Base-by-base conservation (phyloP, 352 stramenopile genomes). In the Phytophthora citrophthora region DNA sequence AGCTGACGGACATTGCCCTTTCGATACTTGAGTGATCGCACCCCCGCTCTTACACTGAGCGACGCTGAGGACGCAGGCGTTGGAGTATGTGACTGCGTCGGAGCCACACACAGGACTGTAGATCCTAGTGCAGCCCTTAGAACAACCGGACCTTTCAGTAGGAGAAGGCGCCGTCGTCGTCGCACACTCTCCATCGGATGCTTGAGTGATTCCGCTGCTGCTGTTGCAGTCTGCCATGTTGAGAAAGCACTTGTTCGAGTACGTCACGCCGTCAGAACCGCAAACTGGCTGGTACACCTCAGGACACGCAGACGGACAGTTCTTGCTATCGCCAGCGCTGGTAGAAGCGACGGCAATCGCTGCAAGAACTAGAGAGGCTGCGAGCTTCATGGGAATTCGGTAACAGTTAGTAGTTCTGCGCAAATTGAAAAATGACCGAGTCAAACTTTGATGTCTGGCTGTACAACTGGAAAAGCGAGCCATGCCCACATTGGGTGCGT, bases 31-130 rank as follows among this genome's bases (percentile, higher is more conserved):
- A 1, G 57, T 58, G 61, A 80, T 62, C 26, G 38, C 27, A 15
- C 64, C 61, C 1, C 38, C 52, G 15, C 61, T 76, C 23, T 74
- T 56, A 60, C 78, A 85, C 13, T 68, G 32, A 6, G 64, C 55
- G 15, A 73, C 59, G 2, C 34, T 40, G 12, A 83, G 54, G 20
- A 70, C 53, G 41, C 75, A 83, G 47, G 55, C 54, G 54, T 74
- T 83, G 7, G 59, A 34, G 55, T 83, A 83, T 11, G 60, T 78
- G 9, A 68, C 53, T 13, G 65, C 72, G 39, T 83, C 60, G 9
- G 72, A 75, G 13, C 75, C 66, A 23, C 81, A 90, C 27, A 87
- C 77, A 0, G 81, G 74, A 11, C 65, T 40, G 61, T 79, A 90
- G 12, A 68, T 51, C 13, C 45, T 56, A 0, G 56, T 50, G n/a